phyloP scores from a whole-genome alignment of 495 filamentous ascomycete genomes.

The Xylaria cubensis region DNA sequence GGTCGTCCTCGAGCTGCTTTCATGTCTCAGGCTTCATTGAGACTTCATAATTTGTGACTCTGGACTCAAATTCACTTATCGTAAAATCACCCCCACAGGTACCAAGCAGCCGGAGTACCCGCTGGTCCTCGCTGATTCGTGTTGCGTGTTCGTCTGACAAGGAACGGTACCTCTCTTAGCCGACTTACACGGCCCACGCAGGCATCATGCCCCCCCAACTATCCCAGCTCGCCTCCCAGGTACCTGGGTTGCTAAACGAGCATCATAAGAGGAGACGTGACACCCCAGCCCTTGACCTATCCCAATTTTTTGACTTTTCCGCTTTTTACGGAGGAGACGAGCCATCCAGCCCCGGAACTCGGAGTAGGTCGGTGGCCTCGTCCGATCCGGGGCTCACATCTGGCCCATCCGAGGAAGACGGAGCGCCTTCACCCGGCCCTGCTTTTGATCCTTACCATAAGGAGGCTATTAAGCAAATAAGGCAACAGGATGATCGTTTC shows the following conservation, averaged over 20 bases:
- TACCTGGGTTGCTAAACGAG: conserved; percentile 44
- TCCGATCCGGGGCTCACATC: conserved; percentile 44
- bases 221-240: conserved; percentile 44
- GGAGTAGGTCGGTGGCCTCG: conserved; percentile 43
- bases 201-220: conserved; percentile 40
- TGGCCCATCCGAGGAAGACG: conserved; percentile 44
- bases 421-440: conserved; percentile 41
- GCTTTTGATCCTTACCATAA: conserved; percentile 42
- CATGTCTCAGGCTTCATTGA: conserved; percentile 47
- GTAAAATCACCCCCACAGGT: conserved; percentile 47
- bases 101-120: conserved; percentile 42
- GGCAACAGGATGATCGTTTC: conserved; percentile 45
- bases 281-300: conserved; percentile 41
- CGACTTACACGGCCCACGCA: conserved; percentile 48
- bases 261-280: conserved; percentile 36
- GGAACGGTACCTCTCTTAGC: conserved; percentile 44
- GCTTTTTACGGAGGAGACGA: conserved; percentile 39
- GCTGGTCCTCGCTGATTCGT: conserved; percentile 46
- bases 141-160: conserved; percentile 46
- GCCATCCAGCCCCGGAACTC: conserved; percentile 42
- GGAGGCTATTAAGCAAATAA: conserved; percentile 40
- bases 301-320: conserved; percentile 44
- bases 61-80: conserved; percentile 47
- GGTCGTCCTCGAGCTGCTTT: conserved; percentile 44
- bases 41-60: conserved; percentile 45